phyloP scores from a whole-genome alignment of 257 asterid genomes.

The Salvia hispanica region DNA sequence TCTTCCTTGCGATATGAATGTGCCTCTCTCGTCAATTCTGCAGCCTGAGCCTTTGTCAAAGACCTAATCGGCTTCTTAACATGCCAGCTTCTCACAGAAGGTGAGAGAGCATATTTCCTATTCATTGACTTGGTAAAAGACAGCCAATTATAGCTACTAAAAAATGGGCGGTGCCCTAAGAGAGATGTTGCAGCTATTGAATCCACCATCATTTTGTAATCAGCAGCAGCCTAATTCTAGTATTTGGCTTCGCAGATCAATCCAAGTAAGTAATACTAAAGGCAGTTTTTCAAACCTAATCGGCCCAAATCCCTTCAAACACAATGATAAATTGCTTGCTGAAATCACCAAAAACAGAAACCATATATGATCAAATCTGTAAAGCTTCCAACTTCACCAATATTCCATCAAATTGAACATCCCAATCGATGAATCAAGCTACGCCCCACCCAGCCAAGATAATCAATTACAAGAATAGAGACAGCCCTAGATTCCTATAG shows the following conservation, averaged over 20 bases:
- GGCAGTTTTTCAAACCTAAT: not conserved
- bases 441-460: slow-evolving; percentile 35
- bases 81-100: slow-evolving; percentile 28
- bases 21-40: slow-evolving; percentile 69
- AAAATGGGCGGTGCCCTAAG: slow-evolving; percentile 56
- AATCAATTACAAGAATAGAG: slow-evolving; percentile 23
- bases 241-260: slow-evolving; percentile 18
- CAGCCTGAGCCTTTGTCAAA: slow-evolving; percentile 63
- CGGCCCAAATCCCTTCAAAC: not conserved
- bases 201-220: slow-evolving; percentile 56
- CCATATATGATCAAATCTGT: slow-evolving; percentile 19
- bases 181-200: slow-evolving; percentile 74
- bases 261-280: not conserved
- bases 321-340: not conserved
- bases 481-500: slow-evolving; percentile 30
- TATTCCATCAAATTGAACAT: slow-evolving; percentile 41
- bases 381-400: slow-evolving; percentile 51
- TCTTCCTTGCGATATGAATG: slow-evolving; percentile 57
- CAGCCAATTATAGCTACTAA: slow-evolving; percentile 42
- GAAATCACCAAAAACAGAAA: slow-evolving; percentile 1
- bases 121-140: slow-evolving; percentile 35
- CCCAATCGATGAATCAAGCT: slow-evolving; percentile 36
- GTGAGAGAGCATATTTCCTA: slow-evolving; percentile 36
- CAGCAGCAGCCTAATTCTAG: slow-evolving; percentile 31
- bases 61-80: slow-evolving; percentile 22